Conservation (phyloP, 495 filamentous ascomycete genomes). For the Penicillium bialowiezense region DNA sequence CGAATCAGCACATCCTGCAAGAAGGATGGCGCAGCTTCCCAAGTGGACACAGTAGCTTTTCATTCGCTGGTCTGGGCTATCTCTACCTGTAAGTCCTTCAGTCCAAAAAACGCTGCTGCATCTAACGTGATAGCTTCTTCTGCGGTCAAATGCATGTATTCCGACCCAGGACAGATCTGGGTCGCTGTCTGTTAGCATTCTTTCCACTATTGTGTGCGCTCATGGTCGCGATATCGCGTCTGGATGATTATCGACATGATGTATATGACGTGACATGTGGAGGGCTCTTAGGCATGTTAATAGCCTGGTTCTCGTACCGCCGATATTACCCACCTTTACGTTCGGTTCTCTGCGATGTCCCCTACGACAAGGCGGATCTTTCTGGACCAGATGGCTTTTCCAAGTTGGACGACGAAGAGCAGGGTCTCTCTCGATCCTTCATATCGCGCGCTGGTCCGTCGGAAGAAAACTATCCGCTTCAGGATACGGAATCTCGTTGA, state of each 20-base stretch:
- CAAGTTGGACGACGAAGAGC: conserved; percentile 51
- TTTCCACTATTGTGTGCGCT: conserved; percentile 75
- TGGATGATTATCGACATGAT: conserved; percentile 94
- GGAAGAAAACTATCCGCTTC: conserved; percentile 29
- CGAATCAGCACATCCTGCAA: conserved; percentile 71
- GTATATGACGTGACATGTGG: conserved; percentile 87
- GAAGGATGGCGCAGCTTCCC: conserved; percentile 95
- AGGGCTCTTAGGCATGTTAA: conserved; percentile 64
- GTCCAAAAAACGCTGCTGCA: too few species aligned
- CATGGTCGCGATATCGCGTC: conserved; percentile 85
- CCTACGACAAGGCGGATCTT: conserved; percentile 48
- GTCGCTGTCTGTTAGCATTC: conserved; percentile 54
- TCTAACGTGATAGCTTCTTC: conserved; percentile 70
- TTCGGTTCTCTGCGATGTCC: conserved; percentile 48
- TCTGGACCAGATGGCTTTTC: conserved; percentile 34
- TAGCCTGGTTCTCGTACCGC: conserved; percentile 82
- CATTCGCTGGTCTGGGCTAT: conserved; percentile 84
- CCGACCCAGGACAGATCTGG: conserved; percentile 68
- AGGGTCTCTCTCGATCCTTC: conserved; percentile 20
- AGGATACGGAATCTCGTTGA: conserved; percentile 8
- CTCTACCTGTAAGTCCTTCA: conserved; percentile 58
- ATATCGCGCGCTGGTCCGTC: conserved; percentile 8
- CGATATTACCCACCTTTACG: conserved; percentile 60
- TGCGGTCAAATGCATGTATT: conserved; percentile 78
- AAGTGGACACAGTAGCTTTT: conserved; percentile 81